Evolutionary conservation across 2,329 filamentous ascomycete species (phyloP), one percentile per base, ranked within the genome.

Genomic region (Penicillium nordicum): DNA sequence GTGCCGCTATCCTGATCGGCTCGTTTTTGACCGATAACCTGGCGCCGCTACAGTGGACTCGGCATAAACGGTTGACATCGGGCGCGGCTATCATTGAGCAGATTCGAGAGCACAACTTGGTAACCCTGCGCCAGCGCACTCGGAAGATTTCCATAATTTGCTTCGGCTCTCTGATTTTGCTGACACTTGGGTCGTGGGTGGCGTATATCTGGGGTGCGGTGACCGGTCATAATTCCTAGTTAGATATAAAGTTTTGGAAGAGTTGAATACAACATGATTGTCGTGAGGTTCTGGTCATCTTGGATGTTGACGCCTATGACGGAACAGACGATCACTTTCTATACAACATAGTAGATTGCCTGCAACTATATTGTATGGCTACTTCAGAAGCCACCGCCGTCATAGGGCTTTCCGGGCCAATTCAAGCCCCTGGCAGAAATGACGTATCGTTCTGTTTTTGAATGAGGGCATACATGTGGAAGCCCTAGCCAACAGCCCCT

Each of bases 131-230:
- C 2, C 58, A 59, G 1, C 71, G 74, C 50, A 82, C 80, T 45
- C 72, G 66, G 50, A 66, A 60, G 50, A 70, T 81, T 11, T 80
- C 76, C 12, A 59, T 76, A 36, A 56, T 63, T 9, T 79, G 78
- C 55, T 82, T 84, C 50, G 67, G 60, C 1, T 67, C 70, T 0
- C 61, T 84, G 1, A 61, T 80, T 0, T 23, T 80, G 4, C 60
- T 85, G 40, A 76, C 82, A 0, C 32, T 82, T 10, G 83, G 84
- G 0, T 74, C 63, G 29, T 72, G 70, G 68, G 63, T 56, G 74
- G 82, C 81, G 0, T 86, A 84, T 65, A 84, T 86, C 58, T 86
- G 82, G 82, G 83, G 84, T 8, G 77, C 82, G 2, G 80, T 79
- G 4, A 85, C 81, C 0, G 80, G 80, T 0, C 77, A 83, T 53